Evolutionary conservation across 345 rosid species (phyloP).

Genomic region (Lenwebbia sp.): DNA sequence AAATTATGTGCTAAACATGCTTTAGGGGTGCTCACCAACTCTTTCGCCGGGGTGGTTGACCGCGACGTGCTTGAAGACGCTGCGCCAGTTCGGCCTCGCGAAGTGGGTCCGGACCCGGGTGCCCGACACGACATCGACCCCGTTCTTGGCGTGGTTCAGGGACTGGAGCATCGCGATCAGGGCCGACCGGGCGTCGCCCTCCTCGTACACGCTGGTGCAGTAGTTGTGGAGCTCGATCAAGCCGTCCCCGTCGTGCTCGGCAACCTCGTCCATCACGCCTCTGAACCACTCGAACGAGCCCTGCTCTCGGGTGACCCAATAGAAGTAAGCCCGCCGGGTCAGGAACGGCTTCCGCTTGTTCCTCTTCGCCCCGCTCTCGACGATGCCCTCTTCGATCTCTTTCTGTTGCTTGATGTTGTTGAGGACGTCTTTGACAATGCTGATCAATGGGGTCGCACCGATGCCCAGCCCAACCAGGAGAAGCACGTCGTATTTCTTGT

Average conservation of each 20-base stretch:
- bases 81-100: slow-evolving; percentile 62
- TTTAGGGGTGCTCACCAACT: slow-evolving; percentile 37
- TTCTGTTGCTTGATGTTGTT: slow-evolving; percentile 66
- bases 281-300: slow-evolving; percentile 80
- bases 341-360: slow-evolving; percentile 30
- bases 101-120: slow-evolving; percentile 57
- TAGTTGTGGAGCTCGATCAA: slow-evolving; percentile 66
- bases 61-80: slow-evolving; percentile 58
- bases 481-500: slow-evolving; percentile 62
- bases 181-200: slow-evolving; percentile 85
- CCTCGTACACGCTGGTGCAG: slow-evolving; percentile 67
- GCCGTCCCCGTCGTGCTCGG: slow-evolving; percentile 45
- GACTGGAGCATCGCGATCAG: slow-evolving; percentile 72
- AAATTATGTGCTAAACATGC: not conserved
- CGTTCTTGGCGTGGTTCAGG: slow-evolving; percentile 60
- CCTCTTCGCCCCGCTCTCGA: slow-evolving; percentile 6
- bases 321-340: slow-evolving; percentile 60
- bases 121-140: slow-evolving; percentile 60
- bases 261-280: slow-evolving; percentile 69
- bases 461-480: slow-evolving; percentile 76
- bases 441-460: slow-evolving; percentile 76
- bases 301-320: slow-evolving; percentile 81
- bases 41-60: slow-evolving; percentile 41
- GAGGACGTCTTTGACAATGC: slow-evolving; percentile 67
- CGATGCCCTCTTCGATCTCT: slow-evolving; percentile 24